Conservation (phyloP, 2,329 filamentous ascomycete genomes). For the Xylariaceae sp. region DNA sequence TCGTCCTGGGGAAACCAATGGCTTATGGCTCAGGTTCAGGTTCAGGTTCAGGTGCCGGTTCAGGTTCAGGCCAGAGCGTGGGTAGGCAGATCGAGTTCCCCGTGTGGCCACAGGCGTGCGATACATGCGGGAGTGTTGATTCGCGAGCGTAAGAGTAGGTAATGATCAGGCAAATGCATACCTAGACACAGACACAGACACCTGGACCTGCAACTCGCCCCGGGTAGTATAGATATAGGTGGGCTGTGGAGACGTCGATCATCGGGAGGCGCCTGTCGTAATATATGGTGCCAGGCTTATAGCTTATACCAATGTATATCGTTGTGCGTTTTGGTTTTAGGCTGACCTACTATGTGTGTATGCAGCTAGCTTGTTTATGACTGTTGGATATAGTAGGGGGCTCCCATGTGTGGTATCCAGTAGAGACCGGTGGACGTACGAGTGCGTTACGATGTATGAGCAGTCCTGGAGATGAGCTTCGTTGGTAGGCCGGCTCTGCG, state of each 20-base stretch:
- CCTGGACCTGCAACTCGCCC: constrained; percentile 12
- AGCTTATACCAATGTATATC: constrained; percentile 17
- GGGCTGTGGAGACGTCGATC: constrained; percentile 34
- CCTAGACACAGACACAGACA: constrained; percentile 1
- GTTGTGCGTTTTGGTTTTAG: constrained; percentile 21
- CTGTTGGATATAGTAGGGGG: constrained; percentile 8
- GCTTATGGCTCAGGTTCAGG: background rate
- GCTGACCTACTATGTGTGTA: constrained; percentile 15
- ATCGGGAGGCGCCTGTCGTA: constrained; percentile 33
- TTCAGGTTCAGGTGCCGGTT: no score
- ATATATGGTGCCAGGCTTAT: constrained; percentile 28
- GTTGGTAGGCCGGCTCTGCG: constrained; percentile 5
- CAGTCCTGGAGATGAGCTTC: constrained; percentile 6
- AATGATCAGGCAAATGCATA: constrained; percentile 5
- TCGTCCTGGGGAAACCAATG: constrained; percentile 2
- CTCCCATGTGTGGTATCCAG: background rate
- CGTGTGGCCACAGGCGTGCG: constrained; percentile 4
- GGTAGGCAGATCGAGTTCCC: constrained; percentile 5
- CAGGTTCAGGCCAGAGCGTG: constrained; percentile 1
- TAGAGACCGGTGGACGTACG: background rate
- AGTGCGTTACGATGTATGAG: background rate
- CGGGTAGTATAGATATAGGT: constrained; percentile 15
- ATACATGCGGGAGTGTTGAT: constrained; percentile 17
- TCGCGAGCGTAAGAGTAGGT: constrained; percentile 25
- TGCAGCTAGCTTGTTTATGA: constrained; percentile 12